Base-by-base conservation (phyloP, 352 stramenopile species). In the Lagenidium giganteum region DNA sequence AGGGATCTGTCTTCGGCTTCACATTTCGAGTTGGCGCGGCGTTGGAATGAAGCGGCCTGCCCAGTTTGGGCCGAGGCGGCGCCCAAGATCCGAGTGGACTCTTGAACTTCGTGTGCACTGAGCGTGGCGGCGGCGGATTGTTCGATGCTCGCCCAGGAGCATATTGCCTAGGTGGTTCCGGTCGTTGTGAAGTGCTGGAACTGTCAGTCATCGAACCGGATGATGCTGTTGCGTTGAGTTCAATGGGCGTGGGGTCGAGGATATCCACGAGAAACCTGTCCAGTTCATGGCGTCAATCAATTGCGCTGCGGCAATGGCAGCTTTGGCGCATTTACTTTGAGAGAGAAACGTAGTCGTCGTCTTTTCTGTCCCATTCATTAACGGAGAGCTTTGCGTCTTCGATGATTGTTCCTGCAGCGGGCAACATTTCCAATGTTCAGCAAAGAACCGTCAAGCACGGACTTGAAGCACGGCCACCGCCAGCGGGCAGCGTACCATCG, bases 201-300 rank as follows among this genome's bases (percentile, higher is more conserved):
- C n/a, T n/a, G n/a, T n/a, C n/a, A n/a, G n/a, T n/a, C n/a, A n/a
- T n/a, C n/a, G n/a, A n/a, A n/a, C n/a, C n/a, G n/a, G n/a, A n/a
- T n/a, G n/a, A n/a, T 25, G 25, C 38, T 35, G 33, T 30, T 5
- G 14, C 47, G 16, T 20, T 41, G 8, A 59, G 49, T 5, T 49
- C 22, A 18, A 88, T 41, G 0, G 76, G 76, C 16, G 61, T 80
- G 34, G 71, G 55, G 45, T 88, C 80, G 50, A 89, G 45, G 34
- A 90, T 64, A 18, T 92, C 79, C 5, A 92, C 52, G 23, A 87
- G 49, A 41, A 85, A 88, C 46, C 76, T 92, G 45, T 6, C 29
- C 13, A 29, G 22, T 4, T n/a, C 35, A 33, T 17, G 3, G 36
- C 4, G 27, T 18, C 12, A 29, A 26, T 13, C 14, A 34, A 26